These are phyloP conservation scores for Phytophthora cryptogea DNA, from an alignment of 352 stramenopile genomes.

Conservation along the genomic window DNA sequence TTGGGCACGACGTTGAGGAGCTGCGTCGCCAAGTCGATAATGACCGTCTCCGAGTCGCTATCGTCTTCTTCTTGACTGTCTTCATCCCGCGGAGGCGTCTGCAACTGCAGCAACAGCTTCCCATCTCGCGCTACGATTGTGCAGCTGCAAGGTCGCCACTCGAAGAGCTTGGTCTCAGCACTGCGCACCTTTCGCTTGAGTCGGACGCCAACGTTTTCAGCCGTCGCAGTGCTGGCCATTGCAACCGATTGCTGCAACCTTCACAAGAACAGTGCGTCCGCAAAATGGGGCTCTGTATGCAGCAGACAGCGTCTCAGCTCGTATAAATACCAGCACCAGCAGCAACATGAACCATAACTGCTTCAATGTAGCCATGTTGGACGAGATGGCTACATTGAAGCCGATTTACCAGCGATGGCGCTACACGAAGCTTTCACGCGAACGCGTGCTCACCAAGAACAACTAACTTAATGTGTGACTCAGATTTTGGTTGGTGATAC, in stretches of 20 bases:
- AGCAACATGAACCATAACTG: slow-evolving; percentile 8
- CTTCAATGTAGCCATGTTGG: slow-evolving; percentile 19
- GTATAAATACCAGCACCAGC: slow-evolving; percentile 23
- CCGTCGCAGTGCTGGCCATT: slow-evolving; percentile 19
- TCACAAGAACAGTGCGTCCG: background rate
- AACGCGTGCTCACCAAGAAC: slow-evolving; percentile 21
- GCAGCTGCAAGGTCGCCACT: slow-evolving; percentile 65
- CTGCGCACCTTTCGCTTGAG: slow-evolving; percentile 75
- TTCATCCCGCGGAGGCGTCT: slow-evolving; percentile 27
- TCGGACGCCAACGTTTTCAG: slow-evolving; percentile 24
- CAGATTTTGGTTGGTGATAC: slow-evolving; percentile 19
- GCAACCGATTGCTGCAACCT: slow-evolving; percentile 1
- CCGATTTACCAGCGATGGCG: slow-evolving; percentile 1
- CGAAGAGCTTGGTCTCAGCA: slow-evolving; percentile 61
- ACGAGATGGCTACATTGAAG: background rate
- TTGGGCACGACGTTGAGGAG: slow-evolving; percentile 53
- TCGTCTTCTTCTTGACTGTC: slow-evolving; percentile 24
- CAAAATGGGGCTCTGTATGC: background rate
- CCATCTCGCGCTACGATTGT: slow-evolving; percentile 36
- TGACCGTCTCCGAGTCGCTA: slow-evolving; percentile 17
- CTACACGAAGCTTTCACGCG: slow-evolving; percentile 8
- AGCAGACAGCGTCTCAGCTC: slow-evolving; percentile 14
- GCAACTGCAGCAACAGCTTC: slow-evolving; percentile 39
- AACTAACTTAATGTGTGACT: slow-evolving; percentile 23
- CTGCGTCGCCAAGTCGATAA: slow-evolving; percentile 51